These are phyloP conservation scores for Quercus dentata DNA, from an alignment of 306 rosid genomes.

Conservation along the genomic window DNA sequence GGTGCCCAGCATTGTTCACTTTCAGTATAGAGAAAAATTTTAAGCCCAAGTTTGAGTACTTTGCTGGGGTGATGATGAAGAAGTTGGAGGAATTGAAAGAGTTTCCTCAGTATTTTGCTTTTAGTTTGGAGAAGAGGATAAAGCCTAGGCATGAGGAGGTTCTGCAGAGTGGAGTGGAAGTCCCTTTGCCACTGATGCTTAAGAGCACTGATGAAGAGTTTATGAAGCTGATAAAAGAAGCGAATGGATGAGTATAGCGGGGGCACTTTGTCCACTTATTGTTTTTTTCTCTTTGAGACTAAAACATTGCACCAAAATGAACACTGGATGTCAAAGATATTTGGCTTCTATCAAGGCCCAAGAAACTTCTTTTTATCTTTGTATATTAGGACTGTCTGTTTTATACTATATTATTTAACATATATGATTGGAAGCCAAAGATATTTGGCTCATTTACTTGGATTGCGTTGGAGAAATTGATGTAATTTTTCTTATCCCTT, in stretches of 20 bases:
- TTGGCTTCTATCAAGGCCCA: too few species aligned
- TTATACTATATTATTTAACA: too few species aligned
- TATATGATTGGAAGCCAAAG: not conserved
- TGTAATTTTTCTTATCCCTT: not conserved
- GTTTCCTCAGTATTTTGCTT: slow-evolving; percentile 86
- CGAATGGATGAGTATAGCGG: not conserved
- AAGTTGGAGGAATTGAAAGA: slow-evolving; percentile 61
- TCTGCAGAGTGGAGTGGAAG: slow-evolving; percentile 40
- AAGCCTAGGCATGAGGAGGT: slow-evolving; percentile 72
- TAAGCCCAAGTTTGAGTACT: slow-evolving; percentile 70
- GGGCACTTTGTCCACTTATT: not conserved
- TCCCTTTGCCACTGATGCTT: slow-evolving; percentile 72
- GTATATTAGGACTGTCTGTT: too few species aligned
- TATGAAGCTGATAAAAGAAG: slow-evolving; percentile 35
- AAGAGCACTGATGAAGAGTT: slow-evolving; percentile 80
- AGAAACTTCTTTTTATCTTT: too few species aligned
- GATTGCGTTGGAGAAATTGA: not conserved
- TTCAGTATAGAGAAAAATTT: slow-evolving; percentile 83
- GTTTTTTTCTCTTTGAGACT: not conserved
- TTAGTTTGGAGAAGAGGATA: slow-evolving; percentile 90
- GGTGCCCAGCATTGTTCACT: slow-evolving; percentile 76
- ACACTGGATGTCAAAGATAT: too few species aligned
- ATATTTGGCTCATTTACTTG: not conserved
- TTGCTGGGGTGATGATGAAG: slow-evolving; percentile 54
- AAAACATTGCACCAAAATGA: too few species aligned